Evolutionary conservation across 108 stramenopile species (phyloP).

Genomic region (Parmales sp.): DNA sequence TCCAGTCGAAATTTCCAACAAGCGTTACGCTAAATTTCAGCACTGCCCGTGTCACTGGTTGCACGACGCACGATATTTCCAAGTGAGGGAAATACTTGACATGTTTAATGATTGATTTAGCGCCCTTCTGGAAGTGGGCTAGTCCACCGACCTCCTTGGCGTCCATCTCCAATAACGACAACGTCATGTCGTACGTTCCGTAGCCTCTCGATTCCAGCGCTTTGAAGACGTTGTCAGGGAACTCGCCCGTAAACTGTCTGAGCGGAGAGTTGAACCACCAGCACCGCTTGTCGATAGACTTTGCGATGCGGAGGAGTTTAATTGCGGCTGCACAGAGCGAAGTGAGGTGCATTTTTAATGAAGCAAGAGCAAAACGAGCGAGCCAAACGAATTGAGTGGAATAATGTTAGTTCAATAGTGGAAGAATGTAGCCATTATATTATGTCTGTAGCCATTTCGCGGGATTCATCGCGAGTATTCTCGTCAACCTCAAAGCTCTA

Average conservation of each 20-base stretch:
- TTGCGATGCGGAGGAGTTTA: constrained; percentile 77
- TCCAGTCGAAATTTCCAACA: constrained; percentile 74
- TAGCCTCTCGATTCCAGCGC: constrained; percentile 64
- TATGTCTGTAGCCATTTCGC: too few relatives aligned
- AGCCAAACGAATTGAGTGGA: too few relatives aligned
- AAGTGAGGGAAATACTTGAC: constrained; percentile 68
- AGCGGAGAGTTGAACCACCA: constrained; percentile 95
- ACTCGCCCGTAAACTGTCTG: constrained; percentile 72
- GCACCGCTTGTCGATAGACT: constrained; percentile 79
- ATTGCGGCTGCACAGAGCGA: too few relatives aligned
- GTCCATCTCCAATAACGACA: constrained; percentile 76
- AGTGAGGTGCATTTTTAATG: too few relatives aligned
- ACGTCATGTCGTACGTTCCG: constrained; percentile 43
- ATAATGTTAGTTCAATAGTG: too few relatives aligned
- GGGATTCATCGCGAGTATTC: too few relatives aligned
- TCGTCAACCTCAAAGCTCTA: too few relatives aligned
- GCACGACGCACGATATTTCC: constrained; percentile 59
- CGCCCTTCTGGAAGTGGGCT: constrained; percentile 45
- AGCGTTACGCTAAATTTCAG: constrained; percentile 53
- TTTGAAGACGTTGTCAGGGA: constrained; percentile 49
- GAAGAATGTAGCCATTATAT: too few relatives aligned
- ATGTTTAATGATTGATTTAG: constrained; percentile 52
- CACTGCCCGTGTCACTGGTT: constrained; percentile 82
- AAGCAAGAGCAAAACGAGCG: too few relatives aligned
- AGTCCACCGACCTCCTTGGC: constrained; percentile 83